Percentiles rank a stretch among this genome's conserved stretches.
These are phyloP conservation scores for Penicillium daleae DNA, from an alignment of 495 filamentous ascomycete species.

Conservation along the genomic window DNA sequence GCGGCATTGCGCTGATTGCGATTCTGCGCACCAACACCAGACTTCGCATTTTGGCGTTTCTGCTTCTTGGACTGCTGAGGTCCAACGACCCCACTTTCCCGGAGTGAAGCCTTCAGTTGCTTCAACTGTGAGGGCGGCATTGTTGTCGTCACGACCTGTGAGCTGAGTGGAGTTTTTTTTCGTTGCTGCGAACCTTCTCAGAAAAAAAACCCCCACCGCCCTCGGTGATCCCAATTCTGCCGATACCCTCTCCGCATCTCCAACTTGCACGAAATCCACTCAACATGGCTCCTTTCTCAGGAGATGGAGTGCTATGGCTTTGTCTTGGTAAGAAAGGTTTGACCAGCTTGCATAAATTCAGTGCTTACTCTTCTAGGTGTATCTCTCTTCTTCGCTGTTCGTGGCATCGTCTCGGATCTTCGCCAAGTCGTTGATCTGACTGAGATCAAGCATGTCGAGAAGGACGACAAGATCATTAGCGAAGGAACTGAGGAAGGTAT, in stretches of 20 bases:
- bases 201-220: slow-evolving; percentile 46
- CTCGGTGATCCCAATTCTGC: slow-evolving; percentile 39
- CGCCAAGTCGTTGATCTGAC: slow-evolving; percentile 51
- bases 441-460: slow-evolving; percentile 52
- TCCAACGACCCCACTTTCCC: slow-evolving; percentile 83
- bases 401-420: slow-evolving; percentile 50
- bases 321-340: slow-evolving; percentile 40
- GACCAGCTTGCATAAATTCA: neutral
- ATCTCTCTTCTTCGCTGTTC: slow-evolving; percentile 50
- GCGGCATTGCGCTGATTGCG: slow-evolving; percentile 74
- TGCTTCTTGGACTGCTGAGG: slow-evolving; percentile 92
- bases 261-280: slow-evolving; percentile 10
- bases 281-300: slow-evolving; percentile 46
- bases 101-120: slow-evolving; percentile 86
- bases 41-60: slow-evolving; percentile 71
- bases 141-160: slow-evolving; percentile 27
- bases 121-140: slow-evolving; percentile 98
- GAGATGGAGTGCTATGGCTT: slow-evolving; percentile 49
- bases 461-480: slow-evolving; percentile 49
- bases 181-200: slow-evolving; percentile 16
- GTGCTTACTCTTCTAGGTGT: slow-evolving; percentile 37
- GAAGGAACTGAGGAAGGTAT: slow-evolving; percentile 54
- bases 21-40: slow-evolving; percentile 61
- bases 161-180: slow-evolving; percentile 26
- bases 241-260: slow-evolving; percentile 39